phyloP scores from a whole-genome alignment of 2,329 filamentous ascomycete genomes.

The Exophiala alcalophila region DNA sequence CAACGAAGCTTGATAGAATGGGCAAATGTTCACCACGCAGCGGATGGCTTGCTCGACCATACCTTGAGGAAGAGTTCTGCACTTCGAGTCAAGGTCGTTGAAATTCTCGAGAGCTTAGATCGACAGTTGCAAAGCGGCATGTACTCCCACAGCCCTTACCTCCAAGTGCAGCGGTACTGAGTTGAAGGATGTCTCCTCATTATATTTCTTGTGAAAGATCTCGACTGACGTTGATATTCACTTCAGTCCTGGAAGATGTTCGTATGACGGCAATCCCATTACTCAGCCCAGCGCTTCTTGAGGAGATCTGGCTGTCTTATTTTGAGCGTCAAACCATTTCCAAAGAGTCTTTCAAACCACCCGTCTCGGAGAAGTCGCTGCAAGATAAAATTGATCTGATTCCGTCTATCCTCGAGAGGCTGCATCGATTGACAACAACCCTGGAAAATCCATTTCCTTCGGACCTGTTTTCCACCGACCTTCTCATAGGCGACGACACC shows the following conservation, averaged over 20 bases:
- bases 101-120: slow-evolving; percentile 1
- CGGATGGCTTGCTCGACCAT: slow-evolving; percentile 2
- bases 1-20: neutral
- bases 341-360: neutral
- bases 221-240: too few species aligned
- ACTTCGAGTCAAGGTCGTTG: neutral
- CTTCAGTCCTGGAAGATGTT: slow-evolving; percentile 2
- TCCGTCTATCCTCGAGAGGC: too few species aligned
- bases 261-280: slow-evolving; percentile 1
- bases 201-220: too few species aligned
- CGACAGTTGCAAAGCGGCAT: slow-evolving; percentile 1
- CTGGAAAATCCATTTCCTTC: too few species aligned
- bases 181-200: too few species aligned
- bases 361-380: too few species aligned
- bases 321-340: slow-evolving; percentile 1
- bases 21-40: neutral
- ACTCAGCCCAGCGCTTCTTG: slow-evolving; percentile 3
- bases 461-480: too few species aligned
- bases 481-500: too few species aligned
- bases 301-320: neutral
- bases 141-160: neutral
- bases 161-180: too few species aligned
- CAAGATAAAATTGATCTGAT: too few species aligned
- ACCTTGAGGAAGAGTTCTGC: neutral
- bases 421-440: too few species aligned